Base-by-base conservation (phyloP, 2,329 filamentous ascomycete genomes). In the Calonectria naviculata region DNA sequence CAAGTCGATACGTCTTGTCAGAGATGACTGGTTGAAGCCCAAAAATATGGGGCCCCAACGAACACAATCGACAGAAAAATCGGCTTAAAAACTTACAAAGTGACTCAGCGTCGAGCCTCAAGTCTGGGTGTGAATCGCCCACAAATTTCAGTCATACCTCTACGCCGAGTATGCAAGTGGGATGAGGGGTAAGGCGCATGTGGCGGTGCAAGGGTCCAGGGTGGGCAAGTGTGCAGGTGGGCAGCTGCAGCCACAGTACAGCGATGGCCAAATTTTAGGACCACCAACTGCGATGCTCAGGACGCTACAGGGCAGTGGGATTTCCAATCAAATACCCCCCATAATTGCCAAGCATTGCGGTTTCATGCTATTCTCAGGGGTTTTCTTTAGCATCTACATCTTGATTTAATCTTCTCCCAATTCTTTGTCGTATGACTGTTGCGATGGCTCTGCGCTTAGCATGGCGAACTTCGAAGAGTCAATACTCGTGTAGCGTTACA, bases 1-100 rank as follows among this genome's bases (percentile, higher is more conserved):
- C 80, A 79, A 87, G 81, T 86, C 84, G 86, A 81, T 87, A 89
- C 87, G 84, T 85, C 78, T 82, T 85, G 75, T 78, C 80, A 81
- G 76, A 81, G 73, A 75, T 74, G 74, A 77, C 75, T 76, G 72
- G 68, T 75, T 76, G 84, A 85, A 85, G 83, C 83, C 84, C 82
- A 65, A 68, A 67, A 67, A 36, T 64, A 61, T 76, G 71, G 79
- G 83, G 81, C 82, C 83, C 83, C 82, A 70, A 76, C 72, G n/a
- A n/a, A n/a, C n/a, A 72, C 70, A 64, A 56, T 75, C 73, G 76
- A 67, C 71, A 70, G 73, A 68, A 41, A 63, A 74, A 76, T 78
- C 72, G 71, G 56, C 36, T 67, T 69, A 47, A 38, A 58, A 65
- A 42, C 65, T 31, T 19, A 73, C 54, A 67, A 42, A 63, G 67